Evolutionary conservation across 441 rosid species (phyloP).

Genomic region (Corymbia citriodora): DNA sequence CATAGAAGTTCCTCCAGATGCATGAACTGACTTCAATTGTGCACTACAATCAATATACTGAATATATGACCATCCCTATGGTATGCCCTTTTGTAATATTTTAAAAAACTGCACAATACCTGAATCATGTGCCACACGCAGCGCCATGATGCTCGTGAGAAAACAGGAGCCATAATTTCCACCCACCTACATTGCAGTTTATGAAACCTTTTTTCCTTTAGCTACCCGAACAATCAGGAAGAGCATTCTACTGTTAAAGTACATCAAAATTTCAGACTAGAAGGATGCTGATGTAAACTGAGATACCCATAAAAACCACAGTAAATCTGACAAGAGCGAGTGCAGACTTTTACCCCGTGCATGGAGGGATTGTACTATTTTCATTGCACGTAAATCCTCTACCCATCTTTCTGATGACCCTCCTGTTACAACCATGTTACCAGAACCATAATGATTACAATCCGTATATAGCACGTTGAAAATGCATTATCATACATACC

Average conservation of each 20-base stretch:
- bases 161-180: constrained; percentile 91
- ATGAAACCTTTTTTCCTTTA: neutral
- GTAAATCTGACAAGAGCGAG: too few species aligned
- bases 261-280: neutral
- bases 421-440: constrained; percentile 19
- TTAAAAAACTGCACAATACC: constrained; percentile 20
- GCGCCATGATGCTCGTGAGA: constrained; percentile 72
- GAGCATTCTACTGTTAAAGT: neutral
- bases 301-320: neutral
- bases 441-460: neutral
- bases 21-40: neutral
- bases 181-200: constrained; percentile 41
- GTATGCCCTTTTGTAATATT: neutral
- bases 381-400: constrained; percentile 25
- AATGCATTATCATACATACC: neutral
- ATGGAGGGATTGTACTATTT: constrained; percentile 58
- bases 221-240: neutral
- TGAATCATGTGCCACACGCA: constrained; percentile 90
- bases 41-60: neutral
- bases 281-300: neutral
- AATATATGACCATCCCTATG: neutral
- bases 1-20: neutral
- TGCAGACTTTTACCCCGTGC: constrained; percentile 47
- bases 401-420: constrained; percentile 29
- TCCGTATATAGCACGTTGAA: neutral